Base-by-base conservation (phyloP, 495 filamentous ascomycete genomes). In the Penicillium longicatenatum region DNA sequence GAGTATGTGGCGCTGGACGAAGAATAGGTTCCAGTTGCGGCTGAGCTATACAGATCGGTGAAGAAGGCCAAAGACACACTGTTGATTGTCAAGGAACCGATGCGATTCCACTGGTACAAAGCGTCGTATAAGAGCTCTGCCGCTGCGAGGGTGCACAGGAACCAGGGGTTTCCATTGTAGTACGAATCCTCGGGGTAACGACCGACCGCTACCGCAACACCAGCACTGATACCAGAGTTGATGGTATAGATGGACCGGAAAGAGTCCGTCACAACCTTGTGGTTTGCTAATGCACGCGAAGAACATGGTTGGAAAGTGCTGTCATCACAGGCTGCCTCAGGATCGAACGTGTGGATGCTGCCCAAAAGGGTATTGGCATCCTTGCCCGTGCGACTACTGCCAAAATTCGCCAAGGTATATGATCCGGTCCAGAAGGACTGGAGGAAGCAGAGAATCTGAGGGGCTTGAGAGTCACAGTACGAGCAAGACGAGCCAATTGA, bases 151-250 rank as follows among this genome's bases (percentile, higher is more conserved):
- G 85, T 89, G 61, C 76, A 75, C 9, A 90, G 75, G 60, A 85
- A 88, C 86, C 86, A 88, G 6, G 84, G 85, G 68, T 88, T 86
- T 17, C 86, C 87, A 56, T 83, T 80, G 60, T 85, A 87, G 70
- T 90, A 92, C 0, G 72, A 62, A 55, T 92, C 89, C 61, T 89
- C 86, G 2, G 86, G 70, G 68, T 92, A 92, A 8, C 89, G 75
- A 55, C 89, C 89, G 16, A 89, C 79, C 11, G 87, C 84, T 29
- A 86, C 78, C 7, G 86, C 85, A 7, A 69, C 31, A 16, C 71
- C 71, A 1, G 59, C 57, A 9, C 61, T 50, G 14, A 70, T 70
- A 3, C 71, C 75, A 10, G 77, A 79, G 74, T 89, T 89, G 62
- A 89, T 70, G 19, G 64, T 57, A 64, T 88, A 89, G 39, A 84